These are phyloP conservation scores for Magnolia kwangsiensis DNA, from an alignment of 164 flowering plant species.

Conservation along the genomic window DNA sequence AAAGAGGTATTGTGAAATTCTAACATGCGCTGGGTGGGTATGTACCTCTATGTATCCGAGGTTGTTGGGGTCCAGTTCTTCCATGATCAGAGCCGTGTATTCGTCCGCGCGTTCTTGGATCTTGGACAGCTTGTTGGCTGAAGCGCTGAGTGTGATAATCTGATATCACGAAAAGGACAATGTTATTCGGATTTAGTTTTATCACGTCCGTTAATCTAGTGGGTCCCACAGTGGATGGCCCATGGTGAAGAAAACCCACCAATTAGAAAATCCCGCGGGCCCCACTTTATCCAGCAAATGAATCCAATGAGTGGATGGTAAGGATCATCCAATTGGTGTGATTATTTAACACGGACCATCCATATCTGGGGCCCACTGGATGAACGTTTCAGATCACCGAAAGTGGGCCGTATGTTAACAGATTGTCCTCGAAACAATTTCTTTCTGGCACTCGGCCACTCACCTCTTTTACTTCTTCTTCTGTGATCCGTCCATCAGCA, in stretches of 20 bases:
- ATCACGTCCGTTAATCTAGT: not conserved
- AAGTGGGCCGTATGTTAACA: too few species aligned
- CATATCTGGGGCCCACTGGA: too few species aligned
- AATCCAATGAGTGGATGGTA: too few species aligned
- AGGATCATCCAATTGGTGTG: too few species aligned
- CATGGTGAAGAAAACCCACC: too few species aligned
- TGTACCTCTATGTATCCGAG: constrained; percentile 48
- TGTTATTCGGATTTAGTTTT: not conserved
- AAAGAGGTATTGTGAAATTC: not conserved
- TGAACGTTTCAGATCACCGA: too few species aligned
- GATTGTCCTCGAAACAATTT: not conserved
- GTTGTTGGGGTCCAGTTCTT: constrained; percentile 46
- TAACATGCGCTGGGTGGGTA: not conserved
- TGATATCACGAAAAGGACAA: not conserved
- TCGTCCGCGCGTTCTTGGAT: constrained; percentile 45
- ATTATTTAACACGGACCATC: too few species aligned
- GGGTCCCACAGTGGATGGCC: too few species aligned
- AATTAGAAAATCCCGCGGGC: too few species aligned
- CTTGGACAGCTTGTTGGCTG: constrained; percentile 44
- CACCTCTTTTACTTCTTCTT: constrained; percentile 24
- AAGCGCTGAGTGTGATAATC: constrained; percentile 45
- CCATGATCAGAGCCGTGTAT: constrained; percentile 56
- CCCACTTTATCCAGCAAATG: too few species aligned
- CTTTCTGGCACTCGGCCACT: not conserved
- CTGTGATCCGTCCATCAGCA: constrained; percentile 23